Evolutionary conservation across 768 basidiomycete species (phyloP).

Genomic region (Boletus pseudopeckii): DNA sequence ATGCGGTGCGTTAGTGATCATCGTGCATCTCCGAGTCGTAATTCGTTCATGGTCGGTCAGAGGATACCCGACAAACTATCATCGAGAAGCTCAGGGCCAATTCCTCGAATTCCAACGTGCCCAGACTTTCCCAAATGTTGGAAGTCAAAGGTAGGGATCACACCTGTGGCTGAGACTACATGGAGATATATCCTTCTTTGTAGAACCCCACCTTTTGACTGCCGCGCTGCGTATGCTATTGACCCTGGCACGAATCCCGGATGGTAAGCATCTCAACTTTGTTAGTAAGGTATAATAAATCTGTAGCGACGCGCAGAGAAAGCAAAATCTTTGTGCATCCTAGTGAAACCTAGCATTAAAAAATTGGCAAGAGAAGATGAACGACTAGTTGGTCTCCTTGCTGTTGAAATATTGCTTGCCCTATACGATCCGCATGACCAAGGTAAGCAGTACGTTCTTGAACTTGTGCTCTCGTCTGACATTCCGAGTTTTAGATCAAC

Average conservation of each 20-base stretch:
- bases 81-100: slow-evolving; percentile 4
- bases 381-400: slow-evolving; percentile 16
- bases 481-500: neutral
- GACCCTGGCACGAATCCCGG: slow-evolving; percentile 14
- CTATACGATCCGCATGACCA: slow-evolving; percentile 5
- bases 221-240: slow-evolving; percentile 20
- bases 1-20: slow-evolving; percentile 9
- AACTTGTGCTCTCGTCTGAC: neutral
- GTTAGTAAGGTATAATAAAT: too few species aligned
- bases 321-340: neutral
- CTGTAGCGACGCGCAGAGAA: neutral
- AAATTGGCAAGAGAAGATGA: slow-evolving; percentile 10
- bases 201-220: slow-evolving; percentile 9
- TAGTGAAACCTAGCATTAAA: slow-evolving; percentile 13
- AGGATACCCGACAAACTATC: slow-evolving; percentile 6
- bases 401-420: slow-evolving; percentile 18
- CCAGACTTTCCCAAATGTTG: slow-evolving; percentile 18
- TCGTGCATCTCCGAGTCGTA: neutral
- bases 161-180: too few species aligned
- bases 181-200: neutral
- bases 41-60: slow-evolving; percentile 1
- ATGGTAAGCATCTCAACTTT: slow-evolving; percentile 3
- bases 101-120: neutral
- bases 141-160: slow-evolving; percentile 9
- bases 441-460: neutral